Base-by-base conservation (phyloP, 192 early-diverging fungal species). In the Entomortierella beljakovae region DNA sequence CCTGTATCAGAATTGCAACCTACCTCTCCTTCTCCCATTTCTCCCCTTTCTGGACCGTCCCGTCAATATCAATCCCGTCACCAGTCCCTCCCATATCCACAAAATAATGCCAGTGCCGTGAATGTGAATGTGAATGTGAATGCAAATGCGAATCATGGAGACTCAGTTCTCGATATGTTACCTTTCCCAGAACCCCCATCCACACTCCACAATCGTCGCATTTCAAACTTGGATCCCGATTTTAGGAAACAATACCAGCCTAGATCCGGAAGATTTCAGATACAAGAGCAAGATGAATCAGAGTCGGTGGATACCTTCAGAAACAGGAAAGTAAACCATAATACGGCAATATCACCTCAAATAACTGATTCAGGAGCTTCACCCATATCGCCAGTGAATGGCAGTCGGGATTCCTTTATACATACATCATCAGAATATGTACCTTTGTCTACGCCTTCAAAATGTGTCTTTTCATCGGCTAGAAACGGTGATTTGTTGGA, bases 201-300 rank as follows among this genome's bases (percentile, higher is more conserved):
- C 5, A 79, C 75, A 4, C 62, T 79, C 4, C 75, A 79, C 28
- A 64, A 79, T 20, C 75, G 75, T 15, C 67, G 75, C 0, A 79
- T 79, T 32, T 79, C 75, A 9, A 69, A 69, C n/a, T 48, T 79
- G 8, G 62, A 79, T 8, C n/a, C 37, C 22, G 61, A 57, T 11
- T 70, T 35, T 38, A 66, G 75, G 9, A 29, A 22, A 40, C 46
- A 20, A 34, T 23, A 49, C n/a, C 29, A 32, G 26, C n/a, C n/a
- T n/a, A n/a, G n/a, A n/a, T n/a, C n/a, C n/a, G n/a, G n/a, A n/a
- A n/a, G n/a, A n/a, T 68, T 16, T 76, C 72, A 42, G 43, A 11
- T 46, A 16, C 43, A 46, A 20, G 43, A 46, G 43, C 15, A 46
- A 11, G 2, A 15, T 3, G 43, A 2, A 15, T 46, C 43, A 46